Percentiles rank a stretch among this genome's conserved stretches.
Evolutionary conservation across 139 green algal genomes (phyloP).

Genomic region (Picochlorum sp.): DNA sequence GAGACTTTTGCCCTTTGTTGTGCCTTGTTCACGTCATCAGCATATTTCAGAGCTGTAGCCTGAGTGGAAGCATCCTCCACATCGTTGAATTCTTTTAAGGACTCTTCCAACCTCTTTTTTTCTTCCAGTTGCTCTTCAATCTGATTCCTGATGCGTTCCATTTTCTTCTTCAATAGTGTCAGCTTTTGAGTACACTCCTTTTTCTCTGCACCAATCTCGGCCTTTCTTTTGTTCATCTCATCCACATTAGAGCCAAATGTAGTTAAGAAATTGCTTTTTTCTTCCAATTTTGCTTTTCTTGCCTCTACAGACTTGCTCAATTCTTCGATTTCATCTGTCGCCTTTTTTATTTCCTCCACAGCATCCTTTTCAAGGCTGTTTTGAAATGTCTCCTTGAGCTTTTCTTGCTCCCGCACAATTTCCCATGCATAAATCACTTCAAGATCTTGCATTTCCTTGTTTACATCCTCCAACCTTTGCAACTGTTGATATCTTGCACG

Average conservation of each 20-base stretch:
- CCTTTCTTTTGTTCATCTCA: too few relatives aligned
- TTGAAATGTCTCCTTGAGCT: background rate
- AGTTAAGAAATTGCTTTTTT: too few relatives aligned
- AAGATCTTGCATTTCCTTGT: background rate
- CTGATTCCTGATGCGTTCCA: background rate
- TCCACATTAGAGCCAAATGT: too few relatives aligned
- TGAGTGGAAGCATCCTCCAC: slow-evolving; percentile 4
- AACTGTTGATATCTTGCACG: background rate
- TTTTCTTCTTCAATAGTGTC: background rate
- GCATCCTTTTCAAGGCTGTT: background rate
- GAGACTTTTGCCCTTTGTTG: too few relatives aligned
- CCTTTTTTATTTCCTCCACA: background rate
- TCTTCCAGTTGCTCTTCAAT: background rate
- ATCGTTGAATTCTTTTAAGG: background rate
- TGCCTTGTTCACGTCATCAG: too few relatives aligned
- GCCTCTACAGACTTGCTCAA: too few relatives aligned
- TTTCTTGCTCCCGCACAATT: background rate
- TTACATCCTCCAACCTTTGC: background rate
- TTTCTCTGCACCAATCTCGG: too few relatives aligned
- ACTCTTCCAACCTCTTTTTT: too few relatives aligned
- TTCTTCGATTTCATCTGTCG: background rate
- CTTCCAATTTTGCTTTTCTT: too few relatives aligned
- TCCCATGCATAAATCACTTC: background rate
- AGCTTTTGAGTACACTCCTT: too few relatives aligned
- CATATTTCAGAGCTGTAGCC: too few relatives aligned